A percentile compares a stretch with the other conserved stretches of the same genome.
Conservation (phyloP, 2,329 filamentous ascomycete species). For the Nothophoma quercina region DNA sequence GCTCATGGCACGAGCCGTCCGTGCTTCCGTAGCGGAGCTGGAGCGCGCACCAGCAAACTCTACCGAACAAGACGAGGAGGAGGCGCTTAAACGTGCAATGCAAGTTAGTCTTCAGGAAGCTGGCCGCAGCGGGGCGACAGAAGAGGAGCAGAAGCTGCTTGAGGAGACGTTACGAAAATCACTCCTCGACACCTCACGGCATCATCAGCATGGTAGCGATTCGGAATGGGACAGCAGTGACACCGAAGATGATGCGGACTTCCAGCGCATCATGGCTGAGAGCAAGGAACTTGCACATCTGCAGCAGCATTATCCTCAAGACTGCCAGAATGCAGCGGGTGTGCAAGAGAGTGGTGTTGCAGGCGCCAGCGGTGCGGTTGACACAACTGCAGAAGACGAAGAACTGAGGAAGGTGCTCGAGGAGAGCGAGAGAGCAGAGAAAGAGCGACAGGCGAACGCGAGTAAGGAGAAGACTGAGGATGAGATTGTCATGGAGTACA, state of each 20-base stretch:
- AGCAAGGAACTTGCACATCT: constrained; percentile 42
- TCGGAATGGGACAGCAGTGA: constrained; percentile 42
- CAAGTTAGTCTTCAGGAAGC: constrained; percentile 59
- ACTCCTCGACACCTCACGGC: constrained; percentile 50
- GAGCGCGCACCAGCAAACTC: constrained; percentile 46
- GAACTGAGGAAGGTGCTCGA: constrained; percentile 37
- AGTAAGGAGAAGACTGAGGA: constrained; percentile 66
- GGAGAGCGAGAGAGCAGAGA: constrained; percentile 37
- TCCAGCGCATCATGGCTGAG: constrained; percentile 46
- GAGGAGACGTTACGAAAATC: constrained; percentile 56
- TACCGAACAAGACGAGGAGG: constrained; percentile 53
- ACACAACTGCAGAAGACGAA: constrained; percentile 23
- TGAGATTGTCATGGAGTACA: constrained; percentile 76
- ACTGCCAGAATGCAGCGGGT: constrained; percentile 21
- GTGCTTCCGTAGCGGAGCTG: constrained; percentile 72
- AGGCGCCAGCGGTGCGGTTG: not conserved
- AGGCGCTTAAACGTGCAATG: constrained; percentile 59
- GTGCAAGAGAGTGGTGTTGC: constrained; percentile 16
- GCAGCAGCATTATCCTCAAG: constrained; percentile 28
- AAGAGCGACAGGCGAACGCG: constrained; percentile 51
- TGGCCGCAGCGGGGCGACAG: constrained; percentile 37
- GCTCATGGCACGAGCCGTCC: constrained; percentile 75
- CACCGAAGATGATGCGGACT: constrained; percentile 47
- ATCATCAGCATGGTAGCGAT: constrained; percentile 26
- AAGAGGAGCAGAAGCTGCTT: constrained; percentile 51